Conservation (phyloP, 495 filamentous ascomycete species). For the Evernia prunastri region DNA sequence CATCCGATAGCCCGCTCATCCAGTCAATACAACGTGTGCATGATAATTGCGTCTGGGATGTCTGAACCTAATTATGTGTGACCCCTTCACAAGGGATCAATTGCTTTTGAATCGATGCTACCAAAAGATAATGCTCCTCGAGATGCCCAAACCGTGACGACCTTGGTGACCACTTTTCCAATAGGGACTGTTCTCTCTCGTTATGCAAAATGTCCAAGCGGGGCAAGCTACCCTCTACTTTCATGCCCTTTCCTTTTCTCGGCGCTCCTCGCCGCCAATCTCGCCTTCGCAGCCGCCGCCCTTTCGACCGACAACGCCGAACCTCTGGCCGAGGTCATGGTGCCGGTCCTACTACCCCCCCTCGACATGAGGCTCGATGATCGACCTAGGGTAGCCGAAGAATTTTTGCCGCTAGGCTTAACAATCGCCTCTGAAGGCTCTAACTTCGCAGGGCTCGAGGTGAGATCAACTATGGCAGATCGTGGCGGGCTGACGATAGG, state of each 20-base stretch:
- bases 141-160: background rate
- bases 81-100: background rate
- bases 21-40: background rate
- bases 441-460: conserved; percentile 9
- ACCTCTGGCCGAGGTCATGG: conserved; percentile 22
- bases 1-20: background rate
- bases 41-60: background rate
- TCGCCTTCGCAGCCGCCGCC: conserved; percentile 54
- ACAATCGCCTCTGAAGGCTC: background rate
- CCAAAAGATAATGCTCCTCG: background rate
- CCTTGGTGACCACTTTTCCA: too few relatives aligned
- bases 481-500: conserved; percentile 8
- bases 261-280: conserved; percentile 51
- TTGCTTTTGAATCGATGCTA: background rate
- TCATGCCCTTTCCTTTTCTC: conserved; percentile 35
- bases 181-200: background rate
- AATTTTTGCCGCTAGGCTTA: background rate
- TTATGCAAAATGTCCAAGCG: background rate
- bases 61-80: background rate
- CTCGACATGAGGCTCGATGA: conserved; percentile 25
- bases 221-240: background rate
- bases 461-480: conserved; percentile 6
- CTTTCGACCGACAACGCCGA: conserved; percentile 53
- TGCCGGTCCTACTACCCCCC: conserved; percentile 29
- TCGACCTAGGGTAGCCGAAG: conserved; percentile 9